These are phyloP conservation scores for Petunia secreta DNA, from an alignment of 257 asterid genomes.

Conservation along the genomic window DNA sequence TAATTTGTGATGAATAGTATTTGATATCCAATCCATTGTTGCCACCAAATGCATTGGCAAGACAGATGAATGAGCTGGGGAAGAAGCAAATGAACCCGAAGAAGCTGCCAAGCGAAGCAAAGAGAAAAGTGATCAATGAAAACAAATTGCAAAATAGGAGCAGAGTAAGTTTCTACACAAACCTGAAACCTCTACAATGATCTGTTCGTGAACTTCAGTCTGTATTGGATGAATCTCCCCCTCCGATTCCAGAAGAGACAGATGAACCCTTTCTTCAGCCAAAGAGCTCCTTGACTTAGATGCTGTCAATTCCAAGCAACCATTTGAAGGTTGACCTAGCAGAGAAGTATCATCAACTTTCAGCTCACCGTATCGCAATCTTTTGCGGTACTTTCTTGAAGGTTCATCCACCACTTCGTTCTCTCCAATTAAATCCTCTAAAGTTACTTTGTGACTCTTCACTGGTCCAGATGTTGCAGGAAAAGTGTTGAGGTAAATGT, in stretches of 20 bases:
- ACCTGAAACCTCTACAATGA: slow-evolving; percentile 22
- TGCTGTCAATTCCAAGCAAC: background rate
- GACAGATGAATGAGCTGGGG: slow-evolving; percentile 1
- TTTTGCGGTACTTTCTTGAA: slow-evolving; percentile 38
- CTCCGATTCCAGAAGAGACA: background rate
- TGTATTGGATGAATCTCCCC: background rate
- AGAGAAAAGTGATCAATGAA: background rate
- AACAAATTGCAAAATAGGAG: background rate
- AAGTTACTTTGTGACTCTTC: slow-evolving; percentile 27
- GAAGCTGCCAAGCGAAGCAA: slow-evolving; percentile 37
- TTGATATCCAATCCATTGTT: slow-evolving; percentile 28
- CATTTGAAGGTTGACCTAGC: slow-evolving; percentile 20
- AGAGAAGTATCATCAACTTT: slow-evolving; percentile 34
- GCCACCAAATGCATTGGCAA: slow-evolving; percentile 28
- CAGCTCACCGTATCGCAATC: slow-evolving; percentile 39
- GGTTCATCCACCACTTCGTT: slow-evolving; percentile 31
- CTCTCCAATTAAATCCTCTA: slow-evolving; percentile 31
- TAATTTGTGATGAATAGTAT: slow-evolving; percentile 36
- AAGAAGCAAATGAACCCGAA: slow-evolving; percentile 25
- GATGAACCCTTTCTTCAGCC: slow-evolving; percentile 6
- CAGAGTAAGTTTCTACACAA: background rate
- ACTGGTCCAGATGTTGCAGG: slow-evolving; percentile 21
- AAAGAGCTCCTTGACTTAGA: slow-evolving; percentile 16
- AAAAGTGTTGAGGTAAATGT: slow-evolving; percentile 29
- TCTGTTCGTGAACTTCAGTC: background rate